phyloP scores from a whole-genome alignment of 2,329 filamentous ascomycete species.

The Trichoderma cornu-damae region DNA sequence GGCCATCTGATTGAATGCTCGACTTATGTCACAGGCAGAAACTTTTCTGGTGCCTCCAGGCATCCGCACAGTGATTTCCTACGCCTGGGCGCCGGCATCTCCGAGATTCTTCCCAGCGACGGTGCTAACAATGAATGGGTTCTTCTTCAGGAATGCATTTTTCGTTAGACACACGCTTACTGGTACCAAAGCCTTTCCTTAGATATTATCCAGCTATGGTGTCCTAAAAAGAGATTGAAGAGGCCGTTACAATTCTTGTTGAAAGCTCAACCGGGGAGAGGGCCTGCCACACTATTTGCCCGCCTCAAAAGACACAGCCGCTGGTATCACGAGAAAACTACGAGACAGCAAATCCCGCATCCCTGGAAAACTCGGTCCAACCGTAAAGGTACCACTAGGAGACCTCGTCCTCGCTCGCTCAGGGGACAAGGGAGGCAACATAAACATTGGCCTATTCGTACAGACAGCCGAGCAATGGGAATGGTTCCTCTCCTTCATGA shows the following conservation, averaged over 20 bases:
- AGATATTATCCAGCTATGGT: constrained; percentile 26
- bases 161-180: constrained; percentile 39
- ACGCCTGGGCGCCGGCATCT: constrained; percentile 45
- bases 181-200: constrained; percentile 27
- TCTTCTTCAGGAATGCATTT: constrained; percentile 36
- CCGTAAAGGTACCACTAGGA: constrained; percentile 26
- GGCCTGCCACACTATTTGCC: constrained; percentile 18
- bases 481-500: constrained; percentile 42
- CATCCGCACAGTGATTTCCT: constrained; percentile 22
- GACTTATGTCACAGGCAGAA: constrained; percentile 47
- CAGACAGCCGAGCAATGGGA: constrained; percentile 40
- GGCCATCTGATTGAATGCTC: constrained; percentile 49
- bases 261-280: background rate
- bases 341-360: constrained; percentile 20
- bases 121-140: constrained; percentile 42
- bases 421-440: constrained; percentile 41
- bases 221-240: constrained; percentile 31
- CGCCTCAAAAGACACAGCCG: constrained; percentile 22
- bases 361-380: constrained; percentile 22
- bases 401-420: constrained; percentile 30
- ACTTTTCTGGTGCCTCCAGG: constrained; percentile 42
- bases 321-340: constrained; percentile 23
- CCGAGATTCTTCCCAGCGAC: constrained; percentile 43
- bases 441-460: constrained; percentile 44
- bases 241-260: constrained; percentile 24